Conservation (phyloP, 345 rosid species). For the Angophora floribunda region DNA sequence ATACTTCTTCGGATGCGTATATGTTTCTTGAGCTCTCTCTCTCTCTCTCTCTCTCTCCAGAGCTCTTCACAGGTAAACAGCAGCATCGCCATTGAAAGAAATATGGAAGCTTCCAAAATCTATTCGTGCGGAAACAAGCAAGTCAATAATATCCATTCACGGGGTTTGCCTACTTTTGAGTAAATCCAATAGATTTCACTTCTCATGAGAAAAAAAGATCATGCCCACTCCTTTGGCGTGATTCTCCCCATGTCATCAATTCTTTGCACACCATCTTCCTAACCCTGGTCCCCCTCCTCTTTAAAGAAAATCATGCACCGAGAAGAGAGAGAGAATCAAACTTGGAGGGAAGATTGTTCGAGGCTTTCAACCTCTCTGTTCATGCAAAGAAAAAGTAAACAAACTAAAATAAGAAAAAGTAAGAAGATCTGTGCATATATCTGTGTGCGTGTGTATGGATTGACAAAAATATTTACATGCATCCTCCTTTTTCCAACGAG, state of each 20-base stretch:
- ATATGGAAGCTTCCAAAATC: background rate
- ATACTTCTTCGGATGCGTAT: background rate
- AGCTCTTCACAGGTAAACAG: background rate
- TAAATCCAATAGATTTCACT: background rate
- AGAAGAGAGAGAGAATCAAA: background rate
- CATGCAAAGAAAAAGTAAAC: background rate
- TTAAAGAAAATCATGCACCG: background rate
- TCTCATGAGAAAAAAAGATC: background rate
- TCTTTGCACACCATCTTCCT: background rate
- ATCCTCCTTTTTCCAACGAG: background rate
- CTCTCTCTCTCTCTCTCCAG: background rate
- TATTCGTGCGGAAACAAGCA: background rate
- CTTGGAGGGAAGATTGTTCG: background rate
- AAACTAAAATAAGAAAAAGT: background rate
- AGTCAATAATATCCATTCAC: background rate
- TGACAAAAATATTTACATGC: background rate
- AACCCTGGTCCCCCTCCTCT: background rate
- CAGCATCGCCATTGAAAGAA: background rate
- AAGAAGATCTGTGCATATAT: background rate
- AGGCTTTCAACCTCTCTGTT: background rate
- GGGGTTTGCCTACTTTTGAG: background rate
- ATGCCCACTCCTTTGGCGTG: background rate
- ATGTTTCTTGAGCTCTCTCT: background rate
- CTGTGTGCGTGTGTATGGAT: background rate
- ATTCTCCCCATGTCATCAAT: background rate